Conservation (phyloP, 306 rosid species). For the Vicia sativa region DNA sequence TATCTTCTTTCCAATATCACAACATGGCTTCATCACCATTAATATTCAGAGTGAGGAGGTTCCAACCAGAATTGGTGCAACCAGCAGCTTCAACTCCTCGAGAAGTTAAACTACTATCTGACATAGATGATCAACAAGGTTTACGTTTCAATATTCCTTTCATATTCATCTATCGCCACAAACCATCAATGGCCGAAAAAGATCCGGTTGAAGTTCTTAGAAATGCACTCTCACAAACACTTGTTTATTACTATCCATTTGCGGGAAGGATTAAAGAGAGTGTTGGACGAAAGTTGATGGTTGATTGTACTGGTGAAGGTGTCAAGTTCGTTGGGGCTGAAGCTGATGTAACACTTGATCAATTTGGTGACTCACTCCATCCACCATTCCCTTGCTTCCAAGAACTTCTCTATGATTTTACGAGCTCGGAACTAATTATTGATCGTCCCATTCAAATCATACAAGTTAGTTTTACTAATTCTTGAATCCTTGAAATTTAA, state of each 20-base stretch:
- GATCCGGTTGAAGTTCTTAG: slow-evolving; percentile 32
- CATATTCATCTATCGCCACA: neutral
- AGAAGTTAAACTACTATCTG: slow-evolving; percentile 33
- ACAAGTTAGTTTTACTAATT: slow-evolving; percentile 36
- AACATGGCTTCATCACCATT: slow-evolving; percentile 7
- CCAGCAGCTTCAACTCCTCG: slow-evolving; percentile 40
- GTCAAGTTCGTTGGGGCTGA: slow-evolving; percentile 51
- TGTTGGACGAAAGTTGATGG: slow-evolving; percentile 24
- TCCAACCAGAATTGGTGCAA: slow-evolving; percentile 31
- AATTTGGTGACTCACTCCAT: slow-evolving; percentile 45
- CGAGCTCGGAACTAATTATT: slow-evolving; percentile 36
- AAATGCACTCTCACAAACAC: slow-evolving; percentile 15
- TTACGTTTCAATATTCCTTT: neutral
- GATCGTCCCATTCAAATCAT: slow-evolving; percentile 46
- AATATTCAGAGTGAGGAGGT: slow-evolving; percentile 16
- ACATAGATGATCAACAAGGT: slow-evolving; percentile 41
- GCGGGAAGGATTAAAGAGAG: slow-evolving; percentile 41
- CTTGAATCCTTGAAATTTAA: no score
- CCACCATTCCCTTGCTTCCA: slow-evolving; percentile 56
- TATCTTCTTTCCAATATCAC: neutral
- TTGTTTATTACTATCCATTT: slow-evolving; percentile 38
- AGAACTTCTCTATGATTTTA: slow-evolving; percentile 46
- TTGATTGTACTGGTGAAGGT: slow-evolving; percentile 57
- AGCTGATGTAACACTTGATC: slow-evolving; percentile 46
- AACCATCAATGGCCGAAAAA: slow-evolving; percentile 25